phyloP scores from a whole-genome alignment of 2,329 filamentous ascomycete species.

The Aspergillus nomiae region DNA sequence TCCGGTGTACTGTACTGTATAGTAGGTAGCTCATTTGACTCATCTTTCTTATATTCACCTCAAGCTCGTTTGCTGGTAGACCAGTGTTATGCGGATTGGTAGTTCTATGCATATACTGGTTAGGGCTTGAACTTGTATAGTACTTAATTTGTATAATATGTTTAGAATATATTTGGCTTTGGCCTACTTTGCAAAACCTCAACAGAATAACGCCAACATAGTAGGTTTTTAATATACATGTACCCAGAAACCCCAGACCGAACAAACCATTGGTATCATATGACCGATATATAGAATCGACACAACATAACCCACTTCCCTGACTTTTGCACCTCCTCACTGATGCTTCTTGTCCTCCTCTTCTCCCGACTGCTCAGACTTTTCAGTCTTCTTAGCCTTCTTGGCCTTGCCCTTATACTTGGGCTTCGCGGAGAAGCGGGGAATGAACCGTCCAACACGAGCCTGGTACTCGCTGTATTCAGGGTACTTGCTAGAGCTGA shows the following conservation, averaged over 20 bases:
- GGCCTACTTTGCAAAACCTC: not conserved
- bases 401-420: slow-evolving; percentile 31
- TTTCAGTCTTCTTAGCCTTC: slow-evolving; percentile 14
- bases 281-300: not conserved
- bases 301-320: slow-evolving; percentile 1
- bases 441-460: slow-evolving; percentile 81
- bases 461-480: slow-evolving; percentile 85
- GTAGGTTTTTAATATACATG: not conserved
- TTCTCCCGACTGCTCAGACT: slow-evolving; percentile 16
- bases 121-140: too few relatives aligned
- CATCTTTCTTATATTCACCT: slow-evolving; percentile 1
- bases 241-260: not conserved
- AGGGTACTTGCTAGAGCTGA: slow-evolving; percentile 80
- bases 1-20: slow-evolving; percentile 30
- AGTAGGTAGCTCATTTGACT: slow-evolving; percentile 23
- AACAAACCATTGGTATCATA: slow-evolving; percentile 9
- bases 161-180: not conserved
- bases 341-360: slow-evolving; percentile 23
- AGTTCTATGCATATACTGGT: not conserved
- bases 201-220: not conserved
- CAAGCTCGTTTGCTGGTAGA: not conserved
- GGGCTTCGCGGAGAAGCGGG: slow-evolving; percentile 47
- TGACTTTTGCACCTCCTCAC: slow-evolving; percentile 5
- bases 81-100: not conserved
- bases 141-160: not conserved